Evolutionary conservation across 2,329 filamentous ascomycete genomes (phyloP), one percentile per base, ranked within the genome.

Genomic region (Tolypocladium ovalisporum): DNA sequence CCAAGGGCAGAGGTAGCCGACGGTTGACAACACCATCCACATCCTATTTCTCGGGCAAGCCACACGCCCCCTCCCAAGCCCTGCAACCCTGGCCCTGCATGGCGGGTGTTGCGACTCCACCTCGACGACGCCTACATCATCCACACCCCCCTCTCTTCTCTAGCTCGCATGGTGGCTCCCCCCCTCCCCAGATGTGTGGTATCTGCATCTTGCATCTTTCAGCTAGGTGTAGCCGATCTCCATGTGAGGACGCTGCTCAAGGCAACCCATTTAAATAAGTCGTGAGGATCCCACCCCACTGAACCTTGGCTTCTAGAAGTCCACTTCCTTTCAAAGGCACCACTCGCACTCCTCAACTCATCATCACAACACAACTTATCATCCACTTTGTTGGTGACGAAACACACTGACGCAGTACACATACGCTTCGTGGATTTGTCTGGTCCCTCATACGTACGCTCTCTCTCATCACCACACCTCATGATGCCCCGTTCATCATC

Each of bases 401-500:
- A 27, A 24, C 52, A 24, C 52, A 54, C 12, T 35, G 12, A 37
- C n/a, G 29, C 35, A 9, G n/a, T 15, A 19, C 22, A 36, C 34
- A 27, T 10, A 35, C 37, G 22, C 54, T 9, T 13, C 29, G 27
- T 10, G 12, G 24, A 27, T 24, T 27, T 6, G 36, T n/a, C 29
- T 15, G 2, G 2, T 5, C 27, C 24, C 2, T 24, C 54, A 17
- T 35, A 47, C 17, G 12, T 27, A 17, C 9, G 17, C 24, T 22
- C 22, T 27, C 17, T n/a, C 1, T 52, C 35, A 17, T 34, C 52
- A 37, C 32, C 8, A 34, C 39, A 39, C 24, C 15, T 65, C 62
- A 67, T 61, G 58, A 75, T 76, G 72, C 67, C 70, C 59, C 73
- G 71, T 60, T 74, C 75, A 65, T 70, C 73, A 56, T 76, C 75